Evolutionary conservation across 169 alveolate genomes (phyloP), one percentile per base, ranked within the genome.

Genomic region (Plasmodium adleri): DNA sequence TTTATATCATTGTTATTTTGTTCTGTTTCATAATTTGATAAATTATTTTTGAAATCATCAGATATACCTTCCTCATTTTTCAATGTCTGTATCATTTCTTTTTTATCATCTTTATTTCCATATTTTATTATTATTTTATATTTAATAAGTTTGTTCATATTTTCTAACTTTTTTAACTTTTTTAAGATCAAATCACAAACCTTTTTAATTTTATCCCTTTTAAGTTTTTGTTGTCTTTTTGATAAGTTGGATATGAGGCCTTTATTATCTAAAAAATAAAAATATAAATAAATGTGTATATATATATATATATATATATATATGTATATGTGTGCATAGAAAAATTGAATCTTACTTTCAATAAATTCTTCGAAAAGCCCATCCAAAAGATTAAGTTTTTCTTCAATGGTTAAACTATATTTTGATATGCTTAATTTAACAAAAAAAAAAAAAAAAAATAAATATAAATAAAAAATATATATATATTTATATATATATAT

Each of bases 101-200:
- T 76, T 76, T 76, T 76, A 63, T 39, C 47, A 2, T 76, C 67
- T 24, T 62, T 22, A 10, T 64, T 76, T 49, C 89, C 89, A 64
- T 3, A 76, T 64, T 76, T 76, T 63, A 76, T 45, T 63, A 76
- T 15, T 49, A 50, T 50, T 2, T 58, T 74, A 64, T 47, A 63
- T 1, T 76, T 50, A 56, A 47, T 64, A 45, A 76, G 22, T 24
- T 15, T n/a, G 47, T 58, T 39, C 24, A 76, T 20, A n/a, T 76
- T 56, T 20, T 63, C 52, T 5, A 59, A 17, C 22, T 24, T 43
- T 63, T 76, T 76, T 64, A 76, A 66, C 54, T 76, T 76, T 22
- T 20, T 22, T 52, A 76, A 64, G 8, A 63, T 76, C 24, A 64
- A 64, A 66, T 76, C 71, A 28, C 67, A 76, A 15, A 76, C 74